A percentile compares a stretch with the other conserved stretches of the same genome.
phyloP scores from a whole-genome alignment of 345 rosid genomes.

The Euphorbia tirucalli region DNA sequence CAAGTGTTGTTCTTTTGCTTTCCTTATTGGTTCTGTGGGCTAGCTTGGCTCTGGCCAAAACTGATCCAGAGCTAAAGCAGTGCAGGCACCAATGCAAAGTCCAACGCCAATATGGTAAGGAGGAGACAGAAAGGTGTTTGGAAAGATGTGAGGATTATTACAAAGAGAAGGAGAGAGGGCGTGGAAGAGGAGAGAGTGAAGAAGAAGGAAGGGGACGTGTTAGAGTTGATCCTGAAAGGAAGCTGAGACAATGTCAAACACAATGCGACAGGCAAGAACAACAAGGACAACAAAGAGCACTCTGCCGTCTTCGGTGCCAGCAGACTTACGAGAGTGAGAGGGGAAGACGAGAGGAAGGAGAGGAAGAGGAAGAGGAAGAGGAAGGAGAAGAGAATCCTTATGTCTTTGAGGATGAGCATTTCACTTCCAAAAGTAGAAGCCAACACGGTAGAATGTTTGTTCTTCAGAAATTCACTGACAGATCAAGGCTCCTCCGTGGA shows the following conservation, averaged over 20 bases:
- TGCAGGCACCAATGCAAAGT: slow-evolving; percentile 50
- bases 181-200: neutral
- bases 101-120: slow-evolving; percentile 27
- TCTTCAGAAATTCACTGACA: slow-evolving; percentile 19
- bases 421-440: neutral
- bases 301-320: slow-evolving; percentile 34
- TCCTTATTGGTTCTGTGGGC: slow-evolving; percentile 24
- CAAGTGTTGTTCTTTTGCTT: slow-evolving; percentile 10
- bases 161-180: slow-evolving; percentile 22
- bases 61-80: slow-evolving; percentile 45
- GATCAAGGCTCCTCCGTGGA: slow-evolving; percentile 19
- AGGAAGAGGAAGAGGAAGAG: neutral
- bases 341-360: neutral
- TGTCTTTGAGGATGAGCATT: slow-evolving; percentile 19
- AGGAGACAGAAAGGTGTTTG: slow-evolving; percentile 29
- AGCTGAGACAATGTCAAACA: slow-evolving; percentile 31
- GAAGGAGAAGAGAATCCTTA: slow-evolving; percentile 21
- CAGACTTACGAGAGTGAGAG: slow-evolving; percentile 10
- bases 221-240: slow-evolving; percentile 15
- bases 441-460: slow-evolving; percentile 15
- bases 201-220: slow-evolving; percentile 2
- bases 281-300: slow-evolving; percentile 15
- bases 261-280: slow-evolving; percentile 24
- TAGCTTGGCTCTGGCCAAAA: slow-evolving; percentile 26
- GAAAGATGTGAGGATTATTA: slow-evolving; percentile 36